Base-by-base conservation (phyloP, 176 grass and related monocot species). In the Saccharum spontaneum region DNA sequence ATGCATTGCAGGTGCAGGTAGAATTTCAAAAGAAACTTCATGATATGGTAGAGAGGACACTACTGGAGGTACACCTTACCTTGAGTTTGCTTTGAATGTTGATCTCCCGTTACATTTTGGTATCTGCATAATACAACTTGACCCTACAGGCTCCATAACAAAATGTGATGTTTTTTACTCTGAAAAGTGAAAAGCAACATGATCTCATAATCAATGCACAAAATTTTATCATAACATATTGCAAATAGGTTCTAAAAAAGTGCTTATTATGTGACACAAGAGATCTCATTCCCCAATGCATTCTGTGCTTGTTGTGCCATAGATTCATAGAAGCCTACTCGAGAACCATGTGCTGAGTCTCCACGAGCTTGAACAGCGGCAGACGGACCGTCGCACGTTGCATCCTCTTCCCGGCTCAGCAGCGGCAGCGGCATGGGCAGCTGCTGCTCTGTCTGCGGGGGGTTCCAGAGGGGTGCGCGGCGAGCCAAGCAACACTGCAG, bases 21-120 rank as follows among this genome's bases (percentile, higher is more conserved):
- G 61, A 79, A 20, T 8, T 79, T 79, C 60, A 66, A 23, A 79
- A 79, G 77, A 79, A 46, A 33, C 77, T 79, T 33, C 77, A 79
- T 30, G 77, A 66, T 1, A 66, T 66, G 15, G 77, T 79, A 66
- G 60, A 79, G 60, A 45, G 3, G 16, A 79, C 77, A 33, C 8
- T 79, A 43, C 8, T 46, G 40, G 60, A 79, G 77, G 61, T 79
- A 46, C 40, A 65, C 22, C 18, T 26, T 74, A 63, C 22, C 13
- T 45, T 30, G 37, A 43, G 13, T 44, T 64, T 64, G 17, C 39
- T 43, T 41, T 41, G 46, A 75, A 75, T 75, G 8, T 34, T 22
- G 30, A 54, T 75, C 46, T 54, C 16, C 26, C 8, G 9, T 50
- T 50, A 33, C 71, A 74, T 40, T 39, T 69, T 18, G 69, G 22